Conservation (phyloP, 208 protist species). For the Leishmania gerbilli region DNA sequence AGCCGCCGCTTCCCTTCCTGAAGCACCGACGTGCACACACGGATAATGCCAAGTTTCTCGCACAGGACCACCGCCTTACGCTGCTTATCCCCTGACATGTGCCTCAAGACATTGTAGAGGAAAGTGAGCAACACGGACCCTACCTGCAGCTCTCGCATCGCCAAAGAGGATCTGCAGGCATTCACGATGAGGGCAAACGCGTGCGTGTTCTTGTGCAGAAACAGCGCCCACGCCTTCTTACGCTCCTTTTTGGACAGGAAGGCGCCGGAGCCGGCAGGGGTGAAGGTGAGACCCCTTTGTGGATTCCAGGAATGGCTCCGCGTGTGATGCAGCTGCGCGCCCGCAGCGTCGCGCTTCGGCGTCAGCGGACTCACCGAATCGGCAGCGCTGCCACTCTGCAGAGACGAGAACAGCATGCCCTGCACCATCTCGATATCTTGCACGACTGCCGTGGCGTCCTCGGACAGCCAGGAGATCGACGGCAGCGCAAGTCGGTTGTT, state of each 20-base stretch:
- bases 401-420: conserved; percentile 28
- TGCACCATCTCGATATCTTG: conserved; percentile 26
- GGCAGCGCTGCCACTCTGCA: conserved; percentile 15
- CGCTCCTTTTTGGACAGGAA: conserved; percentile 29
- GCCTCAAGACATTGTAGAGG: conserved; percentile 73
- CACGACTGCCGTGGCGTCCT: conserved; percentile 20
- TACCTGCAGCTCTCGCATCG: conserved; percentile 36
- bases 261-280: conserved; percentile 4
- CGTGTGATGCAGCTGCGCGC: background rate
- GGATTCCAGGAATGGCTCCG: conserved; percentile 26
- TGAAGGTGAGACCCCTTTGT: background rate
- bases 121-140: conserved; percentile 51
- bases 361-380: conserved; percentile 5
- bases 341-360: conserved; percentile 9
- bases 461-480: background rate
- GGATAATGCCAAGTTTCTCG: conserved; percentile 48
- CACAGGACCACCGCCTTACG: conserved; percentile 47
- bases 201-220: conserved; percentile 61
- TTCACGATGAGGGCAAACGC: conserved; percentile 55
- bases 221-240: conserved; percentile 47
- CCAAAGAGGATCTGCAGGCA: conserved; percentile 43
- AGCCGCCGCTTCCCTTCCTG: conserved; percentile 30
- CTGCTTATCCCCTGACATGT: conserved; percentile 38
- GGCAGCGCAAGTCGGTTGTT: background rate
- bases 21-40: conserved; percentile 42